Evolutionary conservation across 805 yeast species (phyloP).

Genomic region (Myxozyma monticola): DNA sequence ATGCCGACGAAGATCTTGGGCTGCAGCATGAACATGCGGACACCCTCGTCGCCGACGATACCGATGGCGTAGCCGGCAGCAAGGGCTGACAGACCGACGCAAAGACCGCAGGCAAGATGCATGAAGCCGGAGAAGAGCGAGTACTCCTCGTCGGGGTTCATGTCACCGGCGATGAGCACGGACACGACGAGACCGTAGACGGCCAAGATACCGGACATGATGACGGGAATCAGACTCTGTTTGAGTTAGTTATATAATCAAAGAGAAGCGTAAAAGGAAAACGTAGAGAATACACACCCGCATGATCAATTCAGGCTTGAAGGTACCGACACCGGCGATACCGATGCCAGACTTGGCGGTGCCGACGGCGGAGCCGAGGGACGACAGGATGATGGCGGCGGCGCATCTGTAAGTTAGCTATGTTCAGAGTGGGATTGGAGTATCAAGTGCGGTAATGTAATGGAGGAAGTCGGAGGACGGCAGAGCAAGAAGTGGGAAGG

Average conservation of each 20-base stretch:
- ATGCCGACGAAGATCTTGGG: constrained; percentile 87
- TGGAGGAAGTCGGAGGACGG: not conserved
- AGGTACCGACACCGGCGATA: constrained; percentile 96
- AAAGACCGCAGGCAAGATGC: constrained; percentile 94
- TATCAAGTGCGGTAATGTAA: not conserved
- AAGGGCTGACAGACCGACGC: constrained; percentile 94
- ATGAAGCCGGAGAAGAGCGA: constrained; percentile 89
- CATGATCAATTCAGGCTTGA: constrained; percentile 96
- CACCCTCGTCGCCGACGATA: constrained; percentile 91
- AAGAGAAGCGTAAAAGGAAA: not conserved
- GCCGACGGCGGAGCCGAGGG: constrained; percentile 97
- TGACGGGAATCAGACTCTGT: constrained; percentile 76
- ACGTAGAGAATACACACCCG: constrained; percentile 40
- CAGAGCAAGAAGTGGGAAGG: not conserved
- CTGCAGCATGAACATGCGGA: constrained; percentile 82
- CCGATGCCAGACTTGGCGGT: constrained; percentile 98
- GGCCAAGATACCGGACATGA: constrained; percentile 95
- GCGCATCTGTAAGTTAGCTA: constrained; percentile 73
- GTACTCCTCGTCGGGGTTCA: constrained; percentile 28
- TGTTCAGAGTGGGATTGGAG: no score
- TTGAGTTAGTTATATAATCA: no score
- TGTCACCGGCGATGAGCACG: constrained; percentile 81
- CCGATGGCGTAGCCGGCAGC: constrained; percentile 97
- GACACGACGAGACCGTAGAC: constrained; percentile 98
- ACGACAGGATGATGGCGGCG: constrained; percentile 96